phyloP scores from a whole-genome alignment of 1,284 basidiomycete species.

The Trametes sp. region DNA sequence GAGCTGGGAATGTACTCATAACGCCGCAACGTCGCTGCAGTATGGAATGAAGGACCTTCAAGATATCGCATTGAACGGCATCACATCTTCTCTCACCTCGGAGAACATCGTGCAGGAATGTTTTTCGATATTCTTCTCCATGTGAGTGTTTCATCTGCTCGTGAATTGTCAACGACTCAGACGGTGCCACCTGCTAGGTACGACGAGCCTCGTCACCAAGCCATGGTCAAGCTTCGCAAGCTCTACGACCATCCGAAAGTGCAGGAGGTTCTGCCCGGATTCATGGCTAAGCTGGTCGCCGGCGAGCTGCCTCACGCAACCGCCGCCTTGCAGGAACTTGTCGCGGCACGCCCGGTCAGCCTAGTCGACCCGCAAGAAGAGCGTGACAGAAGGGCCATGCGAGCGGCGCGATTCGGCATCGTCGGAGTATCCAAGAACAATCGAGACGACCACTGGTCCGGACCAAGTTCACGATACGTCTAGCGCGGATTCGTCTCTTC shows the following conservation, averaged over 20 bases:
- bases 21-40: no score
- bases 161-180: no score
- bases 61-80: conserved; percentile 1
- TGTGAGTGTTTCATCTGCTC: conserved; percentile 3
- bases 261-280: not conserved
- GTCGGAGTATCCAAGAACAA: no score
- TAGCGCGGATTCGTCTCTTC: no score
- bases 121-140: conserved; percentile 29
- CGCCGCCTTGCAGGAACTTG: not conserved
- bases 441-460: no score
- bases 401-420: no score
- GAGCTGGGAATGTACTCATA: no score
- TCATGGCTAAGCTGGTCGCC: not conserved
- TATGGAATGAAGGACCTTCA: no score
- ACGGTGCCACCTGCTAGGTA: not conserved
- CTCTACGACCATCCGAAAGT: not conserved
- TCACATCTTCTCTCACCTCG: conserved; percentile 12
- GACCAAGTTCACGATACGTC: no score
- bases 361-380: no score
- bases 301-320: not conserved
- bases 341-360: no score
- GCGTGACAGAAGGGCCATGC: no score
- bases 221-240: not conserved
- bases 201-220: not conserved
- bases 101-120: conserved; percentile 27